phyloP scores from a whole-genome alignment of 78 protist genomes.

The Pigoraptor vietnamica region DNA sequence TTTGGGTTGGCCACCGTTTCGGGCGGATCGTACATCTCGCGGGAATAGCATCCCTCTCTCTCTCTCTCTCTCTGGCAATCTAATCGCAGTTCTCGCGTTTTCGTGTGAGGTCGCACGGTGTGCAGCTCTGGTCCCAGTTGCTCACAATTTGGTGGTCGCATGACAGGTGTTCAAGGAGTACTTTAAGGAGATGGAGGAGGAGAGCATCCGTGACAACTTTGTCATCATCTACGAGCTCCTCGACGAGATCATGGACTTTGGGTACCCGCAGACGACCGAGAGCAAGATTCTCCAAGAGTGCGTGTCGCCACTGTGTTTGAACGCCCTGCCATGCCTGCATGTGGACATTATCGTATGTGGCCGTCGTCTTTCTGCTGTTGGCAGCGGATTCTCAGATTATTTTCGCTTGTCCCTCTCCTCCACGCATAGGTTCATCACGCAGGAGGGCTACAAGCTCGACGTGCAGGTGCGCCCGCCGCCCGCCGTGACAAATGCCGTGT shows the following conservation, averaged over 20 bases:
- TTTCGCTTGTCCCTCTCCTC: too few species aligned
- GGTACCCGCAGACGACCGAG: conserved; percentile 95
- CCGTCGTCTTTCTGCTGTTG: too few species aligned
- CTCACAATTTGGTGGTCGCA: too few species aligned
- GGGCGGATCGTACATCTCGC: neutral
- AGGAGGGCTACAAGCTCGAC: conserved; percentile 75
- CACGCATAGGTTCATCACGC: too few species aligned
- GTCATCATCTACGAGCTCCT: conserved; percentile 71
- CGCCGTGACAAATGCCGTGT: conserved; percentile 60
- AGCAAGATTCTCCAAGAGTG: conserved; percentile 67
- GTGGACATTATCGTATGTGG: too few species aligned
- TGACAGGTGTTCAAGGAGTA: neutral
- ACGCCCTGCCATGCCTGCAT: too few species aligned
- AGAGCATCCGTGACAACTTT: conserved; percentile 53
- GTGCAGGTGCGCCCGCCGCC: conserved; percentile 23
- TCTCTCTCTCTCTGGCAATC: too few species aligned
- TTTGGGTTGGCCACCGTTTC: neutral
- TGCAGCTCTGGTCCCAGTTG: too few species aligned
- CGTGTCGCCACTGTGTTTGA: neutral
- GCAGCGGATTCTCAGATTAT: too few species aligned
- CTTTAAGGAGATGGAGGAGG: conserved; percentile 45
- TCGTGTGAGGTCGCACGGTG: too few species aligned
- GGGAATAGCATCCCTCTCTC: too few species aligned
- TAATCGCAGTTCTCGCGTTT: too few species aligned
- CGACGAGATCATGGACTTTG: conserved; percentile 97